Evolutionary conservation across 805 yeast species (phyloP).

Genomic region (Teunomyces tritomae): DNA sequence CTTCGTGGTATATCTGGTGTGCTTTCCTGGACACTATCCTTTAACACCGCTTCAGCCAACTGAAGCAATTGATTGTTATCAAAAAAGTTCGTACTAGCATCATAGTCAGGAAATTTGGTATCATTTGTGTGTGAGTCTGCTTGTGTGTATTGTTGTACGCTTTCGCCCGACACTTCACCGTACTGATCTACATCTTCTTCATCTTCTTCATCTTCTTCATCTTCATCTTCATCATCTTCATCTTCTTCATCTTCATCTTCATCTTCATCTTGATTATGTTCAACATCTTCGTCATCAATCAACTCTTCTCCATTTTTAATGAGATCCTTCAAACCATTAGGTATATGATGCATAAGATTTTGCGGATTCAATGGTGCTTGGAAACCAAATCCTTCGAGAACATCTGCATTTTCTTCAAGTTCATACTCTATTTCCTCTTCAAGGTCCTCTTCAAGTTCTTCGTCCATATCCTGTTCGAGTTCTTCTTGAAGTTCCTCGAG

Average conservation of each 20-base stretch:
- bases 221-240: neutral
- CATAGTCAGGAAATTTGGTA: neutral
- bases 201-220: neutral
- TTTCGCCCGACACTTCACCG: neutral
- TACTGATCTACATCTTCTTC: neutral
- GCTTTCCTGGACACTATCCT: conserved; percentile 1
- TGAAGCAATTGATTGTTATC: neutral
- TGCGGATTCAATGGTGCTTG: neutral
- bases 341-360: no score
- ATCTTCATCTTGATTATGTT: neutral
- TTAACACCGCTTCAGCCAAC: neutral
- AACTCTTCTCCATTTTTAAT: neutral
- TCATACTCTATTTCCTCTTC: neutral
- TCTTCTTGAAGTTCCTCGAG: conserved; percentile 2
- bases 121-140: neutral
- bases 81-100: neutral
- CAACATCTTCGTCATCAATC: neutral
- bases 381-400: neutral
- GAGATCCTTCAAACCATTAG: no score
- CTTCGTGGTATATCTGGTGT: neutral
- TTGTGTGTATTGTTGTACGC: neutral
- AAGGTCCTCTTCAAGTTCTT: neutral
- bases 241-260: neutral
- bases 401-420: neutral
- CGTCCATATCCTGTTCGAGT: neutral